phyloP scores from a whole-genome alignment of 2,329 filamentous ascomycete genomes.

The Neonectria hederae region DNA sequence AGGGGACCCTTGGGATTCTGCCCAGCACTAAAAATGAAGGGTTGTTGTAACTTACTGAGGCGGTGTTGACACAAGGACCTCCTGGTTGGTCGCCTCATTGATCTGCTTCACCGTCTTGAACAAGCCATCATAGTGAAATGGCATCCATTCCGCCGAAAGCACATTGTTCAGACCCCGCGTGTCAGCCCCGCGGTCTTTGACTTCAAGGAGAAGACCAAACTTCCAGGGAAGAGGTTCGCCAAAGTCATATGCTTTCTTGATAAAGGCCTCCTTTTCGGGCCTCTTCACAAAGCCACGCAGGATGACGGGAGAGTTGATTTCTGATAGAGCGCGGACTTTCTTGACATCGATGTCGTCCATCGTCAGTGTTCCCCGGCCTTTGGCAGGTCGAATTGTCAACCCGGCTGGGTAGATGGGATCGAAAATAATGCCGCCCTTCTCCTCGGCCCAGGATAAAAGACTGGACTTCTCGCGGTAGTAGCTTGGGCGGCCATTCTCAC shows the following conservation, averaged over 20 bases:
- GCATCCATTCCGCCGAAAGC: conserved; percentile 63
- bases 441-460: conserved; percentile 53
- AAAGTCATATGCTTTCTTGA: conserved; percentile 57
- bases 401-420: conserved; percentile 60
- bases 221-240: conserved; percentile 62
- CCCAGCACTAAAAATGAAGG: neutral
- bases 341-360: conserved; percentile 55
- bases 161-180: conserved; percentile 61
- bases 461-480: conserved; percentile 61
- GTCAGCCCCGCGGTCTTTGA: conserved; percentile 58
- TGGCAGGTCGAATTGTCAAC: conserved; percentile 51
- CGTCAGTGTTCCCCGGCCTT: conserved; percentile 44
- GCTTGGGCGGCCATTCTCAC: conserved; percentile 56
- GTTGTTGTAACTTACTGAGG: conserved; percentile 49
- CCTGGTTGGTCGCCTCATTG: conserved; percentile 49
- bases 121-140: conserved; percentile 66
- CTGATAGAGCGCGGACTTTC: conserved; percentile 57
- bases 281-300: conserved; percentile 62
- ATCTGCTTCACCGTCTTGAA: conserved; percentile 60
- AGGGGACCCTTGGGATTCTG: neutral
- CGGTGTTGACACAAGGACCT: conserved; percentile 53
- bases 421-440: conserved; percentile 50
- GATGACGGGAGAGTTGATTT: conserved; percentile 62
- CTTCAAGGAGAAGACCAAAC: conserved; percentile 61
- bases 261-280: conserved; percentile 54